Conservation (phyloP, 805 yeast genomes). For the Torulaspora indica region DNA sequence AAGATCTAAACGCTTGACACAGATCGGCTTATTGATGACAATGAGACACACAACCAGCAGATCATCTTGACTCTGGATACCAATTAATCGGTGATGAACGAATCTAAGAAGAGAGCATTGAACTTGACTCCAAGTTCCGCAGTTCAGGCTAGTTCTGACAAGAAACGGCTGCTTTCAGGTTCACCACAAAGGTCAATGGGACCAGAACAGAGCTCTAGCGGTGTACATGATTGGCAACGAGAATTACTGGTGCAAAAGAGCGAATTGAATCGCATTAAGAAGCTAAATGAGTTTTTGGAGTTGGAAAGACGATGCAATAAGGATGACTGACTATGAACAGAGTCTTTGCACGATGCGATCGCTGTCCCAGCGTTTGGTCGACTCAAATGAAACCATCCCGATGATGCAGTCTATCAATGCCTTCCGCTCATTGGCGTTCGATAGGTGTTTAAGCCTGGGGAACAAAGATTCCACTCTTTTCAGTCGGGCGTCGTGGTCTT, state of each 20-base stretch:
- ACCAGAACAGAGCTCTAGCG: constrained; percentile 1
- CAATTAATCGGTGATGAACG: constrained; percentile 1
- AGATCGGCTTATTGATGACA: not conserved
- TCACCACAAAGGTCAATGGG: constrained; percentile 17
- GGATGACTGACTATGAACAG: not conserved
- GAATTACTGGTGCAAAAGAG: constrained; percentile 18
- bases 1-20: not conserved
- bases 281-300: constrained; percentile 25
- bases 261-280: constrained; percentile 21
- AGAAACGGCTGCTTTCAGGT: constrained; percentile 10
- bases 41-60: not conserved
- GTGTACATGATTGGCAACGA: constrained; percentile 20
- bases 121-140: constrained; percentile 17
- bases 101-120: constrained; percentile 19
- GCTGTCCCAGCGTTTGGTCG: constrained; percentile 38
- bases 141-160: constrained; percentile 8
- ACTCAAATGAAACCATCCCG: constrained; percentile 43
- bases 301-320: constrained; percentile 19
- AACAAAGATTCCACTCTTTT: constrained; percentile 14
- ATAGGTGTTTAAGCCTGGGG: constrained; percentile 24
- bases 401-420: constrained; percentile 36
- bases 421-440: constrained; percentile 6
- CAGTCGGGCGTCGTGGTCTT: constrained; percentile 10
- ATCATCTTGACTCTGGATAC: not conserved
- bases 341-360: constrained; percentile 14